Evolutionary conservation across 805 yeast species (phyloP).

Genomic region (Candida vartiovaarae): DNA sequence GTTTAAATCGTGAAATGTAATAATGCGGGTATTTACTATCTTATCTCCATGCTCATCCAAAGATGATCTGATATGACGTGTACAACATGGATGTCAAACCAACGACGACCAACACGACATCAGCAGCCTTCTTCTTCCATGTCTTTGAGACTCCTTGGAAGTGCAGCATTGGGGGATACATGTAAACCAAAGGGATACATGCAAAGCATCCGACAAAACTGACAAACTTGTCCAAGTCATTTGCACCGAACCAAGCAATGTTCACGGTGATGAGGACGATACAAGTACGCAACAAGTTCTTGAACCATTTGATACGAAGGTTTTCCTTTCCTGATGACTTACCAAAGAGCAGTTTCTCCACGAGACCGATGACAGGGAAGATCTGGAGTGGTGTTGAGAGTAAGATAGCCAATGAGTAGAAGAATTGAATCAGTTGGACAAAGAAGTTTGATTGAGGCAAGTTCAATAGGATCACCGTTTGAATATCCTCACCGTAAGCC

Average conservation of each 20-base stretch:
- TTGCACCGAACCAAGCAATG: conserved; percentile 62
- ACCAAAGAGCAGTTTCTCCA: conserved; percentile 57
- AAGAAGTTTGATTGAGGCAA: conserved; percentile 61
- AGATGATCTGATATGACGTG: conserved; percentile 55
- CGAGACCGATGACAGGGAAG: conserved; percentile 70
- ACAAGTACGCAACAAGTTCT: conserved; percentile 48
- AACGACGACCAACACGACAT: conserved; percentile 41
- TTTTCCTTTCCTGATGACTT: conserved; percentile 50
- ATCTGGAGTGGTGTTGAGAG: conserved; percentile 76
- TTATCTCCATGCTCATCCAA: conserved; percentile 6
- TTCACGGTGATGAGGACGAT: conserved; percentile 49
- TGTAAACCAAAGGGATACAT: conserved; percentile 78
- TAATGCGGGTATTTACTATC: too few relatives aligned
- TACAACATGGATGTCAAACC: conserved; percentile 61
- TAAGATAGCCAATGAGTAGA: conserved; percentile 68
- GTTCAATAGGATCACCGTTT: conserved; percentile 66
- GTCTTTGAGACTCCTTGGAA: conserved; percentile 28
- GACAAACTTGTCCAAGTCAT: conserved; percentile 64
- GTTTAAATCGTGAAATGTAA: too few relatives aligned
- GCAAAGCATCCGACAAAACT: conserved; percentile 81
- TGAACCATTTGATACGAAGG: conserved; percentile 51
- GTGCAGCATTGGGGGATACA: conserved; percentile 79
- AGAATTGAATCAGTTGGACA: conserved; percentile 59
- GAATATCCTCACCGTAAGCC: conserved; percentile 56
- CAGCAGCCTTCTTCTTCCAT: conserved; percentile 34